Base-by-base conservation (phyloP, 2,329 filamentous ascomycete genomes). In the Stachybotrys chartarum region DNA sequence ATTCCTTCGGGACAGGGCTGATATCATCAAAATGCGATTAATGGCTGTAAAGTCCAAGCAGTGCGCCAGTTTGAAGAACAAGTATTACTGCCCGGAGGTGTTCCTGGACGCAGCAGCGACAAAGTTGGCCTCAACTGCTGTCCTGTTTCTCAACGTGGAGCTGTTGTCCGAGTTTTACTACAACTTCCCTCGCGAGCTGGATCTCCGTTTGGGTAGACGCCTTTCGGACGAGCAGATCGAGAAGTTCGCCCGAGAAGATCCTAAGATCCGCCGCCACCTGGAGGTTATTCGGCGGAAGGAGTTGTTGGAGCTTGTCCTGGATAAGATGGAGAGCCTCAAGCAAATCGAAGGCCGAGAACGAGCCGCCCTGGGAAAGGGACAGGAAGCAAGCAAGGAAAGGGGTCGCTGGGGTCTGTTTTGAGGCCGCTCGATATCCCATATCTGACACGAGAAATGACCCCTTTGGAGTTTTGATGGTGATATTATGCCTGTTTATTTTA, bases 71-170 rank as follows among this genome's bases (percentile, higher is more conserved):
- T 80, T 87, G 61, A 87, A 87, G 66, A 96, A 96, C 77, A 97
- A 97, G 76, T 97, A 97, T 74, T 85, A 94, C 74, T 99, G 94
- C 67, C 94, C 94, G 0, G 94, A 99, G 69, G 84, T 99, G 16
- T 99, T 99, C 77, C 84, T 99, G n/a, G 92, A 99, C 66, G 91
- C 95, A 3, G 94, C 96, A 2, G 92, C 94, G 1, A 90, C 92
- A 62, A 97, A 97, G 73, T 82, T 99, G 51, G 95, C 93, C 3
- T 88, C 91, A 1, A 99, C 94, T 0, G 93, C 94, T 2, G 94
- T 99, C 8, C 83, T 99, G 0, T 99, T 99, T 78, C 82, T 99
- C 32, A 97, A 99, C 66, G 94, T 97, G 11, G 95, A 99, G 74
- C 81, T 99, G 18, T 82, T 99, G 17, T 93, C 90, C 2, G 96